Base-by-base conservation (phyloP, 169 alveolate genomes). In the Plasmodium sp. region DNA sequence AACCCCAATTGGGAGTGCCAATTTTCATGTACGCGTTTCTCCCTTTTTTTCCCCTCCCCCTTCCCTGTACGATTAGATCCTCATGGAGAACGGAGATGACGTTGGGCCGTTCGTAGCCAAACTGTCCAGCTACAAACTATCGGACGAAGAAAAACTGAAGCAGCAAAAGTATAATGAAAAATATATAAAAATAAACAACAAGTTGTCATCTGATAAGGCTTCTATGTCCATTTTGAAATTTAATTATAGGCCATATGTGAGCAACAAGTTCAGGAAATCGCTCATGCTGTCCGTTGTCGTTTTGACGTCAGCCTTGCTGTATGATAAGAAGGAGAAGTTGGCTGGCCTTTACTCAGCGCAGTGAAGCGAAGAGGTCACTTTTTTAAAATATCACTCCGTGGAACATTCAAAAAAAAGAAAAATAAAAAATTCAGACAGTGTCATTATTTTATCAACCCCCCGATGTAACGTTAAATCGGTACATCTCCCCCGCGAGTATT, bases 21-120 rank as follows among this genome's bases (percentile, higher is more conserved):
- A 12, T 14, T 16, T 31, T 34, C 39, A 18, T 33, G 5, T 43
- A 34, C 45, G n/a, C 22, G 12, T 34, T 27, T 75, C 51, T 31
- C 34, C 54, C 22, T 2, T 54, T 34, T 58, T 7, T 4, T 22
- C 39, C 14, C 27, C 43, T 4, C 51, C 58, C 12, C 22, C 12
- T 18, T 31, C 67, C 3, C 33, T 48, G 39, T 79, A 22, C 27
- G 18, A 67, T 6, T 85, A 96, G 98, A 74, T 95, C 72, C 88
- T 96, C 71, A 94, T 94, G 48, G 98, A 96, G 58, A 92, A 84
- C 43, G 98, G 98, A 22, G 98, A 96, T 82, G 93, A 93, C 39
- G 98, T 96, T 34, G 98, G 98, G 2, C 98, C 98, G 1, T 96
- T 54, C 58, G 97, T 96, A 51, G 98, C 96, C 22, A 86, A 86